Base-by-base conservation (phyloP, 352 stramenopile genomes). In the Pythium sukuiense region DNA sequence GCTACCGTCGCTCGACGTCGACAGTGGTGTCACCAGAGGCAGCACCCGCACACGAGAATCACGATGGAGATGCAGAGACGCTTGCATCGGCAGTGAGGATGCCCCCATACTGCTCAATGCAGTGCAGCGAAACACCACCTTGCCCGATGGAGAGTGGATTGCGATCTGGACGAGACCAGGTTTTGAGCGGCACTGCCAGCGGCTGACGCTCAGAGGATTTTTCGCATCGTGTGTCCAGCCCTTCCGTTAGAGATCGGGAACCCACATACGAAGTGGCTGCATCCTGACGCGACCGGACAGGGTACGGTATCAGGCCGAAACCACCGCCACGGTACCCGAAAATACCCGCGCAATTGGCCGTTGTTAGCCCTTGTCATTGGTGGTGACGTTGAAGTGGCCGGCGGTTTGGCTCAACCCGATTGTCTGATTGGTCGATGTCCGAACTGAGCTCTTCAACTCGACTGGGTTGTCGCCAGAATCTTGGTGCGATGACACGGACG, bases 1-100 rank as follows among this genome's bases (percentile, higher is more conserved):
- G 9, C 57, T 55, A 4, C 18, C 16, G 14, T 33, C 20, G 45
- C 45, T 63, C 16, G 57, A 56, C 8, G 57, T 56, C 6, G 57
- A 56, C 41, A 63, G 45, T n/a, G 57, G 57, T 16, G 12, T 18
- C 18, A 35, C 57, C 39, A 48, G 16, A 20, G 39, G 16, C 3
- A 24, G 14, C 39, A 48, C 37, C 4, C 37, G 4, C 3, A 18
- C 16, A 48, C 16, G 13, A 6, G 39, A 48, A 16, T 48, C 39
- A 2, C 24, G 13, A 8, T 48, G 39, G 14, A 24, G 5, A 12
- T 3, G 2, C 1, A 48, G 39, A n/a, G 39, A 48, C 14, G 39
- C 14, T 48, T 48, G 39, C 39, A 16, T 1, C 39, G 16, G 39
- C 16, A 48, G 1, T 24, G 39, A 24, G 16, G 14, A 48, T 5